These are phyloP conservation scores for Striga asiatica DNA, from an alignment of 257 asterid species.

Conservation along the genomic window DNA sequence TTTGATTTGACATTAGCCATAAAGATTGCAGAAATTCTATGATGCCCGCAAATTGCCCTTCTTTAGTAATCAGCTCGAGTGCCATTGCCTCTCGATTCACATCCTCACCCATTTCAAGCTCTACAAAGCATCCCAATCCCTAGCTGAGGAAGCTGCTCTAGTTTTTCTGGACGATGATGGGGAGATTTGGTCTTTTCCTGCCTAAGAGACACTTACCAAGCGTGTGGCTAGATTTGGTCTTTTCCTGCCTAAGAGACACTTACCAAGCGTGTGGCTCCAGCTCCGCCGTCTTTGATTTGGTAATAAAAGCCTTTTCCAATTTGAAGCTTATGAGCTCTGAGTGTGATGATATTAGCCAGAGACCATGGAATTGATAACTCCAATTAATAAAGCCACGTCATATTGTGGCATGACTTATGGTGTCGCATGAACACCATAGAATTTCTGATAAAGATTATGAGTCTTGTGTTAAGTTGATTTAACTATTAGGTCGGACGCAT, in stretches of 20 bases:
- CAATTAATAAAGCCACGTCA: too few relatives aligned
- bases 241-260: conserved; percentile 44
- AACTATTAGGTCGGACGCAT: too few relatives aligned
- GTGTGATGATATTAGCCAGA: conserved; percentile 37
- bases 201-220: conserved; percentile 53
- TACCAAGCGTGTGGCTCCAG: conserved; percentile 61
- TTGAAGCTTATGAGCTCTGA: conserved; percentile 60
- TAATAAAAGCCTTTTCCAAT: conserved; percentile 52
- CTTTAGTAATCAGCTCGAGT: conserved; percentile 43
- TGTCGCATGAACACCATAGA: too few relatives aligned
- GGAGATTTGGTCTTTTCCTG: conserved; percentile 39
- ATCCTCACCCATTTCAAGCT: conserved; percentile 71
- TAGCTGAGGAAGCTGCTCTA: conserved; percentile 45
- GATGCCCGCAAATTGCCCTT: conserved; percentile 52
- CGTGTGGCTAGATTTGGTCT: conserved; percentile 41
- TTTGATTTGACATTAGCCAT: too few relatives aligned
- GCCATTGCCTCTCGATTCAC: conserved; percentile 56
- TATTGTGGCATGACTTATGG: too few relatives aligned
- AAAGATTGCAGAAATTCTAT: too few relatives aligned
- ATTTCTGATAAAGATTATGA: too few relatives aligned
- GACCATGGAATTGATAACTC: too few relatives aligned
- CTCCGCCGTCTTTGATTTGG: conserved; percentile 73
- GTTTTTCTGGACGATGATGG: conserved; percentile 20
- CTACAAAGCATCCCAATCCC: conserved; percentile 54
- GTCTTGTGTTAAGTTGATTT: too few relatives aligned